Conservation (phyloP, 2,329 filamentous ascomycete species). For the Plectosphaerella plurivora region DNA sequence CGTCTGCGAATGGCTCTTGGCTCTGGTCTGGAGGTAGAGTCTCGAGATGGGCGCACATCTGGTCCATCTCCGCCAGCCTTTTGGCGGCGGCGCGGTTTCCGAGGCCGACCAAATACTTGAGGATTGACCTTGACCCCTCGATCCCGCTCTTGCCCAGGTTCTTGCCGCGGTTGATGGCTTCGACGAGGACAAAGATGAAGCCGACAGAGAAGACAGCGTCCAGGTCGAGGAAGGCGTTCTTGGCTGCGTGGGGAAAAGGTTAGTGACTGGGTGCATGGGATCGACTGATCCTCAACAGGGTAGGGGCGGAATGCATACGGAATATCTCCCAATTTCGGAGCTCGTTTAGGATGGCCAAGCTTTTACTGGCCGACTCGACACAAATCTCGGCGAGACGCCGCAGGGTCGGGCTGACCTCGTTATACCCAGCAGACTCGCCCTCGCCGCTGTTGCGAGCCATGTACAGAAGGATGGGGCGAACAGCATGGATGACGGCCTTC, state of each 20-base stretch:
- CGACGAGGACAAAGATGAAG: constrained; percentile 10
- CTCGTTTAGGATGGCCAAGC: constrained; percentile 5
- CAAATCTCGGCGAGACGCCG: constrained; percentile 6
- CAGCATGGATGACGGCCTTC: constrained; percentile 7
- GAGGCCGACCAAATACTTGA: constrained; percentile 2
- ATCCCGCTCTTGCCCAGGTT: constrained; percentile 2
- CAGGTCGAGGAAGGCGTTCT: constrained; percentile 9
- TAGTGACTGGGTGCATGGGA: too few species aligned
- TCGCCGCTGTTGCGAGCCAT: constrained; percentile 9
- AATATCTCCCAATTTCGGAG: constrained; percentile 4
- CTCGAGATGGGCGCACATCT: constrained; percentile 8
- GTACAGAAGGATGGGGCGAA: constrained; percentile 9
- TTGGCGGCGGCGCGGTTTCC: constrained; percentile 7
- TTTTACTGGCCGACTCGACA: constrained; percentile 7
- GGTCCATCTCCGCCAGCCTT: constrained; percentile 5
- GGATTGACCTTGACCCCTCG: constrained; percentile 3
- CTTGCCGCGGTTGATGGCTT: constrained; percentile 7
- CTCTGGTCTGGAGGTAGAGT: not conserved
- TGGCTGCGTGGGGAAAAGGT: not conserved
- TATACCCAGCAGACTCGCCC: not conserved
- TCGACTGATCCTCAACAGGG: too few species aligned
- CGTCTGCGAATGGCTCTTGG: not conserved
- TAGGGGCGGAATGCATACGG: not conserved
- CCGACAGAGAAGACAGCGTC: constrained; percentile 11
- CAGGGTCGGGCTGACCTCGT: not conserved